Evolutionary conservation across 2,329 filamentous ascomycete genomes (phyloP).

Genomic region (Lachnellula subtilissima): DNA sequence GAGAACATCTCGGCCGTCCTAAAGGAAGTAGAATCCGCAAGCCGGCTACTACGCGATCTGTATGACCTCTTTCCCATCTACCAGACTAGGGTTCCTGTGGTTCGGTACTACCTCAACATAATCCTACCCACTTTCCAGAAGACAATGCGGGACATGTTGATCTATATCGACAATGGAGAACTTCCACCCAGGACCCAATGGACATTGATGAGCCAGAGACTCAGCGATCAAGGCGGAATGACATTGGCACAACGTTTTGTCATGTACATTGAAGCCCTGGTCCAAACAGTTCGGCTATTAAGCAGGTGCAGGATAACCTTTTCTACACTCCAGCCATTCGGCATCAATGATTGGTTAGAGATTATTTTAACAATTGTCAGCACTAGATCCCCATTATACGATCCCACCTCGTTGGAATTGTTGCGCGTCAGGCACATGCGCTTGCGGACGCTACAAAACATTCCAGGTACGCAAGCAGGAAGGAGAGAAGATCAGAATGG

Average conservation of each 20-base stretch:
- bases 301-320: slow-evolving; percentile 39
- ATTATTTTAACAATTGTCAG: slow-evolving; percentile 25
- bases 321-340: background rate
- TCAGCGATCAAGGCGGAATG: slow-evolving; percentile 49
- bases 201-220: slow-evolving; percentile 53
- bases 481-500: slow-evolving; percentile 4
- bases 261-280: slow-evolving; percentile 52
- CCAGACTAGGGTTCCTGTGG: slow-evolving; percentile 43
- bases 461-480: slow-evolving; percentile 34
- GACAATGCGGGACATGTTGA: slow-evolving; percentile 49
- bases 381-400: slow-evolving; percentile 47
- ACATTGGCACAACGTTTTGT: slow-evolving; percentile 49
- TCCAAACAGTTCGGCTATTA: slow-evolving; percentile 45
- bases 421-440: slow-evolving; percentile 45
- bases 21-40: slow-evolving; percentile 31
- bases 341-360: background rate
- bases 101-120: slow-evolving; percentile 52
- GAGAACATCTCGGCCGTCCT: slow-evolving; percentile 45
- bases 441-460: slow-evolving; percentile 48
- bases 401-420: slow-evolving; percentile 49
- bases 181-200: slow-evolving; percentile 47
- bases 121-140: slow-evolving; percentile 51
- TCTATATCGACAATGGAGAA: slow-evolving; percentile 46
- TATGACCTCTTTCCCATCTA: slow-evolving; percentile 51
- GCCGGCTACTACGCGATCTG: slow-evolving; percentile 47